Evolutionary conservation across 192 early-diverging fungal genomes (phyloP).

Genomic region (Coemansia sp.): DNA sequence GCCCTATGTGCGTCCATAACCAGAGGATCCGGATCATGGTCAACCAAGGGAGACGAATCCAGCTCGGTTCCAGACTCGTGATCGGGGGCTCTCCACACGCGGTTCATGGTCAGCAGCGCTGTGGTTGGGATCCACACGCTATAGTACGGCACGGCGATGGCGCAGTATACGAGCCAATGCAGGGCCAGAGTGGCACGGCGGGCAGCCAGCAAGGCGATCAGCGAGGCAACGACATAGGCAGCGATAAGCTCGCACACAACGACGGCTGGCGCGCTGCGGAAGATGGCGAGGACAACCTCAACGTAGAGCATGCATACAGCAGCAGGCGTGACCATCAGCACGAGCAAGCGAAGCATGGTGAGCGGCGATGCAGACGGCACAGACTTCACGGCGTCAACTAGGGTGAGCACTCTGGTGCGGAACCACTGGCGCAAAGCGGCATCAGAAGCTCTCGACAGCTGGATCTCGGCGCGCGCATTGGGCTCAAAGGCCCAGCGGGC

Average conservation of each 20-base stretch:
- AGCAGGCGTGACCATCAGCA: slow-evolving; percentile 40
- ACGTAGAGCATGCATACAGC: slow-evolving; percentile 54
- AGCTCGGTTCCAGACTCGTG: slow-evolving; percentile 1
- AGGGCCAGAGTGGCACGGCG: slow-evolving; percentile 30
- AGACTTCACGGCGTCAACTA: slow-evolving; percentile 39
- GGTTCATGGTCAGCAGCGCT: slow-evolving; percentile 51
- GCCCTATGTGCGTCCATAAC: slow-evolving; percentile 11
- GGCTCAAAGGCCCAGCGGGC: slow-evolving; percentile 50
- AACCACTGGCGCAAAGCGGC: slow-evolving; percentile 52
- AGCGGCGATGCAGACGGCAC: slow-evolving; percentile 33
- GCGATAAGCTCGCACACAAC: slow-evolving; percentile 52
- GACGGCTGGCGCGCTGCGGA: slow-evolving; percentile 49
- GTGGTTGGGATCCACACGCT: slow-evolving; percentile 49
- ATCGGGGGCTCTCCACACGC: slow-evolving; percentile 46
- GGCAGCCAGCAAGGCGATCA: slow-evolving; percentile 26
- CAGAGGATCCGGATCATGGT: slow-evolving; percentile 14
- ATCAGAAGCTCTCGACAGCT: slow-evolving; percentile 31
- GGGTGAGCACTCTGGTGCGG: slow-evolving; percentile 44
- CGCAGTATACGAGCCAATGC: slow-evolving; percentile 47
- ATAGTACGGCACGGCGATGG: slow-evolving; percentile 46
- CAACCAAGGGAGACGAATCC: slow-evolving; percentile 1
- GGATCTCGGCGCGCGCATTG: slow-evolving; percentile 45
- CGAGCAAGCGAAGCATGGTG: slow-evolving; percentile 38
- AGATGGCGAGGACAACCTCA: slow-evolving; percentile 49
- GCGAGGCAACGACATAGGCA: slow-evolving; percentile 35